These are phyloP conservation scores for Scheffersomyces illinoinensis DNA, from an alignment of 1,139 yeast genomes.

Conservation along the genomic window DNA sequence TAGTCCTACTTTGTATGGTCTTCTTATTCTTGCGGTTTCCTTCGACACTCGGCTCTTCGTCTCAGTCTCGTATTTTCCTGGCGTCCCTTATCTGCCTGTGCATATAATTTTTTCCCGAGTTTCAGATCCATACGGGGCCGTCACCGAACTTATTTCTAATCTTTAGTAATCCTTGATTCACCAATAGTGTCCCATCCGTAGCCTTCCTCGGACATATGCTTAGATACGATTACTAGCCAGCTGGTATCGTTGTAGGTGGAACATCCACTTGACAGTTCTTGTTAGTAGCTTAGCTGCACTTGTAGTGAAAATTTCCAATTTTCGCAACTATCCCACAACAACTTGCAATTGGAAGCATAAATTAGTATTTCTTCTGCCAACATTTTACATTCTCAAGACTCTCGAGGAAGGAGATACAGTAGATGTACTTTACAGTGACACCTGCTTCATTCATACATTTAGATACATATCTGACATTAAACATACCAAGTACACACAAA, in stretches of 20 bases:
- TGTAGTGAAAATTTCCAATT: too few relatives aligned
- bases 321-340: too few relatives aligned
- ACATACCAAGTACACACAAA: background rate
- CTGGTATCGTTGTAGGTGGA: background rate
- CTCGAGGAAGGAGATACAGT: too few relatives aligned
- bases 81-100: background rate
- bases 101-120: background rate
- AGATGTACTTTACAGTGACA: background rate
- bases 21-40: background rate
- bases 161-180: background rate
- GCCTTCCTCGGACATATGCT: background rate
- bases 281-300: background rate
- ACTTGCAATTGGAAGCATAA: too few relatives aligned
- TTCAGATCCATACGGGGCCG: background rate
- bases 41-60: too few relatives aligned
- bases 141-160: background rate
- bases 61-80: background rate
- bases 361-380: too few relatives aligned
- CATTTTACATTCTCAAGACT: too few relatives aligned
- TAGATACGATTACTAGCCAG: background rate
- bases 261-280: too few relatives aligned
- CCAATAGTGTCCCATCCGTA: background rate
- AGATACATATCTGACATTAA: background rate
- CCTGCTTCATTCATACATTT: background rate
- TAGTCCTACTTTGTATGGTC: background rate